These are phyloP conservation scores for Hypoxylon perforatum DNA, from an alignment of 495 filamentous ascomycete genomes.

Conservation along the genomic window DNA sequence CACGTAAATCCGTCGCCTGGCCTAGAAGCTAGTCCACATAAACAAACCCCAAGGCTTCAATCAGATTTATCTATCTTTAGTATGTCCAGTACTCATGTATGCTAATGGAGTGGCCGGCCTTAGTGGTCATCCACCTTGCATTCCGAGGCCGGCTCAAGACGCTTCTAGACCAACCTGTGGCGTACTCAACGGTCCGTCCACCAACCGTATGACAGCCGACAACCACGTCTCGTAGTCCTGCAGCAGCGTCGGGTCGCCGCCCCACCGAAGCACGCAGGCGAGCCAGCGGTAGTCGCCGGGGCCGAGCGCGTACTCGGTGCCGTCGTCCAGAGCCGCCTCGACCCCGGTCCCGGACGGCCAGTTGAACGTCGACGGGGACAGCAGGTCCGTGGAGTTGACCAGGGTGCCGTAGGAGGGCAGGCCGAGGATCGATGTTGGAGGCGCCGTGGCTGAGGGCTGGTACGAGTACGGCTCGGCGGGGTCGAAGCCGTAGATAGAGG, in stretches of 20 bases:
- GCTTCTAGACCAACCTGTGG: background rate
- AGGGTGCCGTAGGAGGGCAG: conserved; percentile 33
- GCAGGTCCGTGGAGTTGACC: conserved; percentile 15
- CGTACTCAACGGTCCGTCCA: conserved; percentile 23
- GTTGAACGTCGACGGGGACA: conserved; percentile 31
- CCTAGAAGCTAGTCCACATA: too few relatives aligned
- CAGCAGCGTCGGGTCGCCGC: conserved; percentile 19
- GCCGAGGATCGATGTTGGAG: conserved; percentile 18
- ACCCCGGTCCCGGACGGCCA: conserved; percentile 27
- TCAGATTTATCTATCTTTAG: too few relatives aligned
- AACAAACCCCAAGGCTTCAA: too few relatives aligned
- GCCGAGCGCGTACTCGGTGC: conserved; percentile 23
- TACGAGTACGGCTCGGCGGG: conserved; percentile 22
- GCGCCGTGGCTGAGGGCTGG: conserved; percentile 13
- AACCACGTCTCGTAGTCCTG: conserved; percentile 44
- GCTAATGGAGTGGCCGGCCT: too few relatives aligned
- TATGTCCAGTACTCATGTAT: too few relatives aligned
- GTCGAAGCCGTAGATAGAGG: conserved; percentile 40
- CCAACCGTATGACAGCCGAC: conserved; percentile 33
- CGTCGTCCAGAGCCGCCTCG: conserved; percentile 12
- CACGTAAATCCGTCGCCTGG: too few relatives aligned
- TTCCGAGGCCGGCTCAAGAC: background rate
- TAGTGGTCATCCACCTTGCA: too few relatives aligned
- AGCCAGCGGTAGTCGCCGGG: conserved; percentile 40
- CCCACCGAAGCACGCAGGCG: conserved; percentile 38